Conservation (phyloP, 202 grass and related monocot genomes). For the Brachypodium distachyon region DNA sequence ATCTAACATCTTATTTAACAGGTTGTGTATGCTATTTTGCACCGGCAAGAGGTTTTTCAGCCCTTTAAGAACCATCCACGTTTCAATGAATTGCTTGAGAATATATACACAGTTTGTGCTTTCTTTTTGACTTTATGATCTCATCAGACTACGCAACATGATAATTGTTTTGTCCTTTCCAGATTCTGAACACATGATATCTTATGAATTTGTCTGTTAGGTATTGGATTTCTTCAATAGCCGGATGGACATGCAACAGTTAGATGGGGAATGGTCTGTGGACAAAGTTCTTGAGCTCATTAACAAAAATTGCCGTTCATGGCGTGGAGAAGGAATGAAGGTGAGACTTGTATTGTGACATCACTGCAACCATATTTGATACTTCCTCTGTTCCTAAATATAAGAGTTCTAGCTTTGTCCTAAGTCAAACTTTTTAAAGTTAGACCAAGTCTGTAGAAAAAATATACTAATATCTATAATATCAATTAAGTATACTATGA, state of each 20-base stretch:
- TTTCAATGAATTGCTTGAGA: conserved; percentile 97
- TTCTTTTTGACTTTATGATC: conserved; percentile 17
- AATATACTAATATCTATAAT: too few relatives aligned
- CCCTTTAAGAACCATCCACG: conserved; percentile 98
- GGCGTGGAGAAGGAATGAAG: conserved; percentile 98
- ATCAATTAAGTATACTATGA: too few relatives aligned
- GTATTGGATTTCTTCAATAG: conserved; percentile 99
- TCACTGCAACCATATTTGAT: background rate
- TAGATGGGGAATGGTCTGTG: conserved; percentile 94
- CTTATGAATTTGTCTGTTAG: conserved; percentile 26
- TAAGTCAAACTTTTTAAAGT: too few relatives aligned
- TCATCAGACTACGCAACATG: background rate
- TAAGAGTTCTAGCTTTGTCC: too few relatives aligned
- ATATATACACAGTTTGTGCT: conserved; percentile 91
- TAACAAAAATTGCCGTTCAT: conserved; percentile 82
- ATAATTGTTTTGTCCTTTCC: background rate
- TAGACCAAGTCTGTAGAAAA: too few relatives aligned
- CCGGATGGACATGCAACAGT: conserved; percentile 91
- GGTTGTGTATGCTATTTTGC: conserved; percentile 99
- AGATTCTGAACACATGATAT: conserved; percentile 23
- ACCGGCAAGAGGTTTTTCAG: conserved; percentile 92
- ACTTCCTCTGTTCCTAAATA: too few relatives aligned
- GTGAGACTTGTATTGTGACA: conserved; percentile 24
- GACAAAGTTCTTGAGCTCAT: conserved; percentile 96
- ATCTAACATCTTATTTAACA: conserved; percentile 41